Conservation (phyloP, 2,329 filamentous ascomycete species). For the Phaeosphaeria sp. region DNA sequence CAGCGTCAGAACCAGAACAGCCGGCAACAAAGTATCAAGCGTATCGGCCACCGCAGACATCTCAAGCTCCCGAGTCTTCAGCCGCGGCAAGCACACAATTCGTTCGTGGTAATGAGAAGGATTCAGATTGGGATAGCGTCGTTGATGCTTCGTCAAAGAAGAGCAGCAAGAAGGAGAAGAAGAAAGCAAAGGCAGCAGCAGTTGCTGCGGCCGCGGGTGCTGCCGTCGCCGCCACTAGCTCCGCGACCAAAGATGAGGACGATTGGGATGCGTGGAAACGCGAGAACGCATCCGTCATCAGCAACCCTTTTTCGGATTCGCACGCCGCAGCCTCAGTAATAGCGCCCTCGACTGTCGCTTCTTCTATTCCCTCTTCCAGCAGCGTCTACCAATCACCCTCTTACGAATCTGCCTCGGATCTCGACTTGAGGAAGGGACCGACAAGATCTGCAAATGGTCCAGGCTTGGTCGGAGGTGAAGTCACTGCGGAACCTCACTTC, state of each 20-base stretch:
- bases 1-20: constrained; percentile 38
- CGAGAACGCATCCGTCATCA: constrained; percentile 28
- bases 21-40: constrained; percentile 35
- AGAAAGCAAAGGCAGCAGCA: constrained; percentile 32
- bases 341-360: constrained; percentile 22
- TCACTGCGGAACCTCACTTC: constrained; percentile 63
- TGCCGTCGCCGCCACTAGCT: constrained; percentile 22
- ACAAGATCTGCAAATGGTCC: constrained; percentile 25
- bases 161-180: constrained; percentile 41
- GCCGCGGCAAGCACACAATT: constrained; percentile 40
- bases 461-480: constrained; percentile 47
- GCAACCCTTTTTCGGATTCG: constrained; percentile 38
- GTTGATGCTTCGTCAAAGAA: constrained; percentile 35
- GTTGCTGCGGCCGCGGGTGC: constrained; percentile 23
- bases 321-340: constrained; percentile 30
- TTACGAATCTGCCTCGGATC: constrained; percentile 52
- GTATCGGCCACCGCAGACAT: constrained; percentile 38
- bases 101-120: constrained; percentile 30
- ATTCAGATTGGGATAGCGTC: constrained; percentile 29
- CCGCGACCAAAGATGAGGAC: constrained; percentile 26
- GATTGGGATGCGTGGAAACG: constrained; percentile 23
- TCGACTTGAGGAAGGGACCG: constrained; percentile 34
- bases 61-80: constrained; percentile 17
- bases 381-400: constrained; percentile 49
- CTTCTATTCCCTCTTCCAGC: constrained; percentile 29